phyloP scores from a whole-genome alignment of 257 asterid species.

The Knoxia roxburghii region DNA sequence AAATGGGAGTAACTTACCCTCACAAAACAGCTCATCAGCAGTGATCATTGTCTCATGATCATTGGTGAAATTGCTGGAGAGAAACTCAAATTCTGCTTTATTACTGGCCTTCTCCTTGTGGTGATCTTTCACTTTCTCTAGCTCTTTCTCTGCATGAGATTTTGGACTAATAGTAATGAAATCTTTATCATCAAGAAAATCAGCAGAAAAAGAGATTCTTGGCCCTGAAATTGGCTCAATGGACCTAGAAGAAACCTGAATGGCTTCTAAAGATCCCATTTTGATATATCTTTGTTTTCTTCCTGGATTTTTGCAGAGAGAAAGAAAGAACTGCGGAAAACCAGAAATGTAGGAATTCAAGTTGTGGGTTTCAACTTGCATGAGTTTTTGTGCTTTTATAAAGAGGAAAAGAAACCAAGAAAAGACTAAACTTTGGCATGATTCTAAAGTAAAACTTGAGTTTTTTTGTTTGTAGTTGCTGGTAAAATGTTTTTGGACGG shows the following conservation, averaged over 20 bases:
- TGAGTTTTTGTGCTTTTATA: slow-evolving; percentile 32
- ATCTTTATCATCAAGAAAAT: slow-evolving; percentile 62
- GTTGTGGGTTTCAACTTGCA: slow-evolving; percentile 17
- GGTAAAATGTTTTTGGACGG: slow-evolving; percentile 35
- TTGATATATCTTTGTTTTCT: neutral
- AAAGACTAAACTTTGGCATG: slow-evolving; percentile 8
- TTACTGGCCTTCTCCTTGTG: slow-evolving; percentile 16
- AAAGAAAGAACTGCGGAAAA: slow-evolving; percentile 1
- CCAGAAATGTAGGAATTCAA: slow-evolving; percentile 2
- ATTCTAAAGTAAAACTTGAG: neutral
- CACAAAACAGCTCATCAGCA: slow-evolving; percentile 68
- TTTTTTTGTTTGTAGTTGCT: slow-evolving; percentile 7
- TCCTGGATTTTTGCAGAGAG: neutral
- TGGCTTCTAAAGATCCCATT: slow-evolving; percentile 47
- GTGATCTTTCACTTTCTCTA: slow-evolving; percentile 15
- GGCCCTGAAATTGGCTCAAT: slow-evolving; percentile 39
- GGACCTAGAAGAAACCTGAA: slow-evolving; percentile 21
- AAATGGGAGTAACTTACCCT: slow-evolving; percentile 71
- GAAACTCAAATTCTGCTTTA: slow-evolving; percentile 65
- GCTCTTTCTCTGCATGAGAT: slow-evolving; percentile 24
- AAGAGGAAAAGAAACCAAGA: slow-evolving; percentile 10
- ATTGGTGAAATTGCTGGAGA: slow-evolving; percentile 31
- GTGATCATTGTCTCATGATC: slow-evolving; percentile 39
- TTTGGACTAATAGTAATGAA: slow-evolving; percentile 73
- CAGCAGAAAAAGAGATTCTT: slow-evolving; percentile 78